Percentiles rank a stretch among this genome's conserved stretches.
Conservation (phyloP, 108 stramenopile genomes). For the Fragilaria radians region DNA sequence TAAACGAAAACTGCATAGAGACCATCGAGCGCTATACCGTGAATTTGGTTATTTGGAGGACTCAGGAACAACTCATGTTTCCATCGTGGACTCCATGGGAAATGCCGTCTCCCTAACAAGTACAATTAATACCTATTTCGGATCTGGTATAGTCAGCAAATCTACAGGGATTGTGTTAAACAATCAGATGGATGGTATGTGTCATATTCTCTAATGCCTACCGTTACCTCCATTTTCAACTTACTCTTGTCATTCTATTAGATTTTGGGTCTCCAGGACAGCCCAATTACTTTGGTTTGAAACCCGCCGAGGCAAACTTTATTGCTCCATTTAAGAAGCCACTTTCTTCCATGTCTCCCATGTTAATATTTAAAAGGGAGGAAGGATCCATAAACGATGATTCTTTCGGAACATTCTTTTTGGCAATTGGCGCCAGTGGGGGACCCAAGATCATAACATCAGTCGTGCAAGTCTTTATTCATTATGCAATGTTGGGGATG, state of each 20-base stretch:
- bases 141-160: constrained; percentile 39
- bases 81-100: constrained; percentile 67
- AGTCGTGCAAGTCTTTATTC: constrained; percentile 61
- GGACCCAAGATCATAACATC: constrained; percentile 83
- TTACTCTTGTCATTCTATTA: background rate
- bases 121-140: constrained; percentile 52
- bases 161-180: constrained; percentile 76
- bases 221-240: constrained; percentile 6
- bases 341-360: constrained; percentile 79
- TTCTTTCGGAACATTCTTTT: constrained; percentile 25
- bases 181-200: constrained; percentile 63
- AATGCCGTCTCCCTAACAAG: constrained; percentile 70
- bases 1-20: constrained; percentile 6
- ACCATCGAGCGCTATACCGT: constrained; percentile 4
- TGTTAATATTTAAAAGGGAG: constrained; percentile 49
- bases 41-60: constrained; percentile 72
- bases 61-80: constrained; percentile 69
- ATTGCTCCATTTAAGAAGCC: constrained; percentile 67
- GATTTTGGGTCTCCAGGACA: constrained; percentile 65
- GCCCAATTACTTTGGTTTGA: constrained; percentile 44
- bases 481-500: constrained; percentile 51
- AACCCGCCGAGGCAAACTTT: constrained; percentile 64
- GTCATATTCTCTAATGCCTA: background rate
- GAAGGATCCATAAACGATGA: constrained; percentile 4
- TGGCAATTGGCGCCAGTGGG: constrained; percentile 64